These are phyloP conservation scores for Aspergillus alliaceus DNA, from an alignment of 2,329 filamentous ascomycete genomes.

Conservation along the genomic window DNA sequence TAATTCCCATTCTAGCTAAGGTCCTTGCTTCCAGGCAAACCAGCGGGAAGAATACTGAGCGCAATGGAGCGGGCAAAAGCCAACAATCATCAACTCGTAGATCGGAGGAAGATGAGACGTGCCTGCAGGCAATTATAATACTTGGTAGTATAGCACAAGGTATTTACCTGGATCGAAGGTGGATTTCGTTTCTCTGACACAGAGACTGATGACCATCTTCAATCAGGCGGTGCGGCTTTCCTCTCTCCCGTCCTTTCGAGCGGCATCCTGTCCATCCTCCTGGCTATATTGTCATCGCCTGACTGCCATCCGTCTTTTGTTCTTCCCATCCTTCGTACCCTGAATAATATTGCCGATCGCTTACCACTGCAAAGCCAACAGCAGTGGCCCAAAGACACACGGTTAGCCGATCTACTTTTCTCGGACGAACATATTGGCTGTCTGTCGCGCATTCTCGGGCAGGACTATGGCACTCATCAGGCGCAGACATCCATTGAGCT, in stretches of 20 bases:
- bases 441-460: slow-evolving; percentile 65
- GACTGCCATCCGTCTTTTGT: slow-evolving; percentile 66
- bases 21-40: slow-evolving; percentile 47
- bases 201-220: slow-evolving; percentile 18
- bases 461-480: slow-evolving; percentile 53
- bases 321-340: slow-evolving; percentile 69
- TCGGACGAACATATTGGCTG: slow-evolving; percentile 60
- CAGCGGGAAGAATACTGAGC: slow-evolving; percentile 33
- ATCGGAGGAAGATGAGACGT: slow-evolving; percentile 65
- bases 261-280: slow-evolving; percentile 66
- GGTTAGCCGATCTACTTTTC: slow-evolving; percentile 67
- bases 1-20: slow-evolving; percentile 56
- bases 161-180: slow-evolving; percentile 37
- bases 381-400: slow-evolving; percentile 49
- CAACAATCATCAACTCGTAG: slow-evolving; percentile 37
- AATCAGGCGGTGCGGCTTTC: slow-evolving; percentile 74
- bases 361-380: slow-evolving; percentile 56
- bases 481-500: slow-evolving; percentile 52
- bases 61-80: slow-evolving; percentile 26
- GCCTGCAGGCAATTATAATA: slow-evolving; percentile 80
- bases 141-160: slow-evolving; percentile 82
- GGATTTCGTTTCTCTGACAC: neutral
- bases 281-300: slow-evolving; percentile 67
- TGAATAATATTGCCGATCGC: slow-evolving; percentile 71
- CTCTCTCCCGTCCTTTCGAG: slow-evolving; percentile 71